These are phyloP conservation scores for Fusarium equiseti DNA, from an alignment of 2,329 filamentous ascomycete genomes.

Conservation along the genomic window DNA sequence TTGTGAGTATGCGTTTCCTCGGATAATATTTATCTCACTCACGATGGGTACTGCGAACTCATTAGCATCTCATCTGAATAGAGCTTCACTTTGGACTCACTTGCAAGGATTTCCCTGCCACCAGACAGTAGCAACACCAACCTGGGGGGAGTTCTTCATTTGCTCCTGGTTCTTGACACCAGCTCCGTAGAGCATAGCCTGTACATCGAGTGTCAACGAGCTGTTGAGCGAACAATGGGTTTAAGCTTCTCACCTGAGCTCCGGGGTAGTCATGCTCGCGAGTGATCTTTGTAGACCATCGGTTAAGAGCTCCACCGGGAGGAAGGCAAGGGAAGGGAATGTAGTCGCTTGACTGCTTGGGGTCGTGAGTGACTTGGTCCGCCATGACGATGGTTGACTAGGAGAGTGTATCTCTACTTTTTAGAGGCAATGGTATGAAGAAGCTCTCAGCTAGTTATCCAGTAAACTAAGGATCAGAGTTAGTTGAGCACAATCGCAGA, in stretches of 20 bases:
- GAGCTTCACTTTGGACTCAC: conserved; percentile 62
- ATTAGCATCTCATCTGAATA: conserved; percentile 18
- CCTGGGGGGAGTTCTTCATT: conserved; percentile 92
- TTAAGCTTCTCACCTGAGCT: conserved; percentile 74
- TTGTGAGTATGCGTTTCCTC: conserved; percentile 30
- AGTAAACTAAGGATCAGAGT: background rate
- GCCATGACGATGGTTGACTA: conserved; percentile 42
- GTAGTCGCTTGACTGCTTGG: conserved; percentile 65
- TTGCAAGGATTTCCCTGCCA: conserved; percentile 99
- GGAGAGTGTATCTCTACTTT: conserved; percentile 7
- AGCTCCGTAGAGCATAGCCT: conserved; percentile 96
- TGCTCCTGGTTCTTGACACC: conserved; percentile 84
- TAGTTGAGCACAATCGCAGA: background rate
- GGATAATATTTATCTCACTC: conserved; percentile 43
- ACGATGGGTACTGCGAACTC: conserved; percentile 56
- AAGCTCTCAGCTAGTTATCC: background rate
- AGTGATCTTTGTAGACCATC: conserved; percentile 86
- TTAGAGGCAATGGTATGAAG: background rate
- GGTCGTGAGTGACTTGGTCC: conserved; percentile 49
- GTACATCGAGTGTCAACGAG: conserved; percentile 4
- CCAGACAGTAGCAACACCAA: conserved; percentile 93
- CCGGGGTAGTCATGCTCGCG: conserved; percentile 90
- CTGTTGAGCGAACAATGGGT: background rate
- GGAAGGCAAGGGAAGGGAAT: conserved; percentile 65
- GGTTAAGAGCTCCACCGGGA: conserved; percentile 74